These are phyloP conservation scores for Perkinsus chesapeaki DNA, from an alignment of 169 alveolate species.

Conservation along the genomic window DNA sequence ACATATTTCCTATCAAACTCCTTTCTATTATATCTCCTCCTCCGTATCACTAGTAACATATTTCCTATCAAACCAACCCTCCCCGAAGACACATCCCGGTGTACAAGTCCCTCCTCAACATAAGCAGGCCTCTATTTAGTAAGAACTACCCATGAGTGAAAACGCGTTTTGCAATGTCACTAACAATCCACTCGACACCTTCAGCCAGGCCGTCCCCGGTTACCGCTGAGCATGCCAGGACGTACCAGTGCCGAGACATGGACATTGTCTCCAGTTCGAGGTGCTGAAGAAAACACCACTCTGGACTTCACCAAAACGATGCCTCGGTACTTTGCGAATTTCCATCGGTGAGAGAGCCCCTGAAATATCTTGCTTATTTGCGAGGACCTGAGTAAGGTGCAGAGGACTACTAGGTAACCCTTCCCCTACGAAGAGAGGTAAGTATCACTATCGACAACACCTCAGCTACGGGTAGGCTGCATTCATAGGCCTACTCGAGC, in stretches of 20 bases:
- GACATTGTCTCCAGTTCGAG: conserved; percentile 59
- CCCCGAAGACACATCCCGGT: no score
- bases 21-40: no score
- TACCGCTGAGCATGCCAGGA: conserved; percentile 82
- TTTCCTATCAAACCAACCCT: no score
- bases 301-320: background rate
- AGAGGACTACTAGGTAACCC: no score
- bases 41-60: no score
- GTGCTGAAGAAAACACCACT: conserved; percentile 9
- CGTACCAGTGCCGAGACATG: conserved; percentile 85
- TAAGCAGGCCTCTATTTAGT: background rate
- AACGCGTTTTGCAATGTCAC: conserved; percentile 80
- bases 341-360: conserved; percentile 61
- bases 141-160: conserved; percentile 32
- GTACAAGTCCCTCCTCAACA: no score
- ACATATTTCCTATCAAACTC: no score
- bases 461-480: conserved; percentile 36
- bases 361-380: conserved; percentile 92
- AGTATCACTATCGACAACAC: no score
- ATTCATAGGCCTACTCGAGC: no score
- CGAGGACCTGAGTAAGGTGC: conserved; percentile 74
- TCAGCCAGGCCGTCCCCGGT: conserved; percentile 87
- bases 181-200: conserved; percentile 89
- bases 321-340: conserved; percentile 37
- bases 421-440: no score